A percentile compares a stretch with the other conserved stretches of the same genome.
Conservation (phyloP, 768 basidiomycete species). For the Termitomyces sp. region DNA sequence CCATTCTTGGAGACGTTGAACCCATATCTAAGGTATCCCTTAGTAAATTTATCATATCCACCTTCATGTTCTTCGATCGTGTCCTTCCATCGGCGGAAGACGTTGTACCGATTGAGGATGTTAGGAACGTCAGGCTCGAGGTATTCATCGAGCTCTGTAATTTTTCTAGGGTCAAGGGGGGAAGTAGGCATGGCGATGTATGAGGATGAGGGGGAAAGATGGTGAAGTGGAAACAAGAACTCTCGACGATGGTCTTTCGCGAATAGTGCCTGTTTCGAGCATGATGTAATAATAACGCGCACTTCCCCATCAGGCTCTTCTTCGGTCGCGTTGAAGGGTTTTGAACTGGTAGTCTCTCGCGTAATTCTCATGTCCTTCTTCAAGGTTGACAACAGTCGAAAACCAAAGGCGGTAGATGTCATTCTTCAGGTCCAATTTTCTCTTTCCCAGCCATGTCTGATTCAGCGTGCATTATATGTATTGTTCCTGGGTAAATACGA, state of each 20-base stretch:
- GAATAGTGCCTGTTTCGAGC: constrained; percentile 1
- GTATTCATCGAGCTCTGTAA: constrained; percentile 64
- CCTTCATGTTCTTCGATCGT: constrained; percentile 75
- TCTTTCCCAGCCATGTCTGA: background rate
- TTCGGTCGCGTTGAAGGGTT: background rate
- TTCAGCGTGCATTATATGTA: background rate
- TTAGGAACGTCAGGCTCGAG: constrained; percentile 68
- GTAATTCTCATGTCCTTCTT: background rate
- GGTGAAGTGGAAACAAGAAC: constrained; percentile 14
- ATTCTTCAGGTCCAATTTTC: background rate
- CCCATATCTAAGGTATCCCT: constrained; percentile 77
- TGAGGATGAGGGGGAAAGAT: constrained; percentile 12
- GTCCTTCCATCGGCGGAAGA: constrained; percentile 71
- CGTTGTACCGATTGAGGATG: constrained; percentile 63
- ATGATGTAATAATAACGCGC: constrained; percentile 15
- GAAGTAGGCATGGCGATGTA: constrained; percentile 30
- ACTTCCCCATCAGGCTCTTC: background rate
- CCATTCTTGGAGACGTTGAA: constrained; percentile 65
- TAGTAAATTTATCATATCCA: constrained; percentile 74
- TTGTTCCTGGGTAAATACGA: background rate
- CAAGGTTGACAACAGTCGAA: background rate
- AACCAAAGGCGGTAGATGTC: background rate
- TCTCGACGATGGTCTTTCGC: background rate
- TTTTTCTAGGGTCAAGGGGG: constrained; percentile 48
- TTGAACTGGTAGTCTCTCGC: background rate